phyloP scores from a whole-genome alignment of 352 stramenopile genomes.

The Pythium utonaiense region DNA sequence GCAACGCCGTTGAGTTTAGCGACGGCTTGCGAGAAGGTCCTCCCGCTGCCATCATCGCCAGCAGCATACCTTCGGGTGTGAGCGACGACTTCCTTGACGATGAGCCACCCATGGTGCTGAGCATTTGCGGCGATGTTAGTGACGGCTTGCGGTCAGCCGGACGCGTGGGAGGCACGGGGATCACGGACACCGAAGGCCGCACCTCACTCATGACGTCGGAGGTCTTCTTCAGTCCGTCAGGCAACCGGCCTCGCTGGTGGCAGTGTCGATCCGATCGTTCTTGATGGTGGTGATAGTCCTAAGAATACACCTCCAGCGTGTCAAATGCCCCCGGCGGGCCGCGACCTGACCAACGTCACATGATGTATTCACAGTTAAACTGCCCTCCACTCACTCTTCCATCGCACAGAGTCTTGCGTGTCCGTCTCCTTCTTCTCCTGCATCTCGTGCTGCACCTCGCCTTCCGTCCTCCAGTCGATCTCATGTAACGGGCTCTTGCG shows the following conservation, averaged over 20 bases:
- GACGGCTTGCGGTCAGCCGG: constrained; percentile 11
- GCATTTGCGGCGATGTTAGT: background rate
- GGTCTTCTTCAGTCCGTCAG: too few relatives aligned
- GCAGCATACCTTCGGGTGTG: background rate
- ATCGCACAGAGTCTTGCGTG: too few relatives aligned
- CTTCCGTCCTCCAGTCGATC: too few relatives aligned
- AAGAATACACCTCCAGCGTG: background rate
- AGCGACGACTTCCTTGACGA: constrained; percentile 6
- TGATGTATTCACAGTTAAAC: constrained; percentile 4
- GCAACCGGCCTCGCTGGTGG: too few relatives aligned
- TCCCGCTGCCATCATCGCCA: background rate
- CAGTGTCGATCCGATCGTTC: too few relatives aligned
- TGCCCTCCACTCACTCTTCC: background rate
- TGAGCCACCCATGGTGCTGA: background rate
- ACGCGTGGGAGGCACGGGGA: background rate
- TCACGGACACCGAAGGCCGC: background rate
- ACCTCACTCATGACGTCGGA: constrained; percentile 16
- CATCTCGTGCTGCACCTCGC: too few relatives aligned
- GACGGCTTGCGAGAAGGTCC: background rate
- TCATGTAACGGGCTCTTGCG: constrained; percentile 6
- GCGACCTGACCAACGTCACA: background rate
- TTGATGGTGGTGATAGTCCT: background rate
- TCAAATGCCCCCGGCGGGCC: background rate
- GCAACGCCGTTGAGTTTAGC: background rate
- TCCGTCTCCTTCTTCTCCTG: too few relatives aligned